These are phyloP conservation scores for Exsudoporus frostii DNA, from an alignment of 768 basidiomycete species.

Conservation along the genomic window DNA sequence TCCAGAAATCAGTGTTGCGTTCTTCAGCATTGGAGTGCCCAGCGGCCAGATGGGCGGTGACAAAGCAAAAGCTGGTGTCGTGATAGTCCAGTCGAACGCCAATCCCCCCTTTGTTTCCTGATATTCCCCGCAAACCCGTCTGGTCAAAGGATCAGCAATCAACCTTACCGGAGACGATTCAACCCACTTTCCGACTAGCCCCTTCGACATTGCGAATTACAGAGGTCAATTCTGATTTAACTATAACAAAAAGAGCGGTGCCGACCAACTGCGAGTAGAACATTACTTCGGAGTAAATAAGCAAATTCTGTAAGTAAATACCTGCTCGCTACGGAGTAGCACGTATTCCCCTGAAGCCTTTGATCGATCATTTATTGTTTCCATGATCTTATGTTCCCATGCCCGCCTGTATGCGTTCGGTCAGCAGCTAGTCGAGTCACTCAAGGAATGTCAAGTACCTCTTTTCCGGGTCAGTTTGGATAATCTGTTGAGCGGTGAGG, in stretches of 20 bases:
- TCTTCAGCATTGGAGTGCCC: conserved; percentile 89
- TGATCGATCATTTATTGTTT: conserved; percentile 70
- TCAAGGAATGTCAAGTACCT: conserved; percentile 44
- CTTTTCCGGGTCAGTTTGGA: conserved; percentile 94
- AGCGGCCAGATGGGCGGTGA: conserved; percentile 96
- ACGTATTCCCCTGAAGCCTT: conserved; percentile 74
- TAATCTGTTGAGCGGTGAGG: conserved; percentile 94
- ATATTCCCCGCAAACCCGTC: conserved; percentile 92
- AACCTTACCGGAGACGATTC: background rate
- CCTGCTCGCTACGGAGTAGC: conserved; percentile 90
- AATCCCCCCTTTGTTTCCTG: conserved; percentile 96
- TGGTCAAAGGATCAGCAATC: conserved; percentile 27
- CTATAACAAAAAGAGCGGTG: conserved; percentile 83
- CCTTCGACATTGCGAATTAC: conserved; percentile 92
- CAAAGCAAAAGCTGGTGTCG: conserved; percentile 90
- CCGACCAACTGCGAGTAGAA: conserved; percentile 73
- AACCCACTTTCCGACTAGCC: conserved; percentile 79
- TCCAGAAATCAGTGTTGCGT: conserved; percentile 87
- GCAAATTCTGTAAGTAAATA: conserved; percentile 21
- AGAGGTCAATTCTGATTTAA: conserved; percentile 70
- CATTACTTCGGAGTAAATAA: background rate
- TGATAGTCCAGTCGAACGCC: conserved; percentile 90
- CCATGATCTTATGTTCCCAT: conserved; percentile 83
- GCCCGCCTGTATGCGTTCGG: conserved; percentile 51
- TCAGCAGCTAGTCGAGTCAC: background rate